These are phyloP conservation scores for Pisolithus microcarpus DNA, from an alignment of 768 basidiomycete species.

Conservation along the genomic window DNA sequence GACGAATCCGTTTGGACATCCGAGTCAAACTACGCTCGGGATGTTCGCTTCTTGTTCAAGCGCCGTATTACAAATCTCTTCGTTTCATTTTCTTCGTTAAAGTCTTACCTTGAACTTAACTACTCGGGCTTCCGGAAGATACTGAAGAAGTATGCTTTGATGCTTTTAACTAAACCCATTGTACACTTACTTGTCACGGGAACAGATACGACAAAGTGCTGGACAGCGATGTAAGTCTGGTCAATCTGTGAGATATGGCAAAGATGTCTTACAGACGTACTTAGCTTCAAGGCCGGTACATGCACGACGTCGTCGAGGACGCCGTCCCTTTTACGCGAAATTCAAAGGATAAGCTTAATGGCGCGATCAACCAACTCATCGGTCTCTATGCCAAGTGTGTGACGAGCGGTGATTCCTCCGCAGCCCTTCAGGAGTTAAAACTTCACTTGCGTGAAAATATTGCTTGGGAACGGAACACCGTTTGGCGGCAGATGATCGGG, in stretches of 20 bases:
- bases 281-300: slow-evolving; percentile 72
- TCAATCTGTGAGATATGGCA: not conserved
- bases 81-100: slow-evolving; percentile 66
- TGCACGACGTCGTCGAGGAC: slow-evolving; percentile 61
- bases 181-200: not conserved
- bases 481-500: slow-evolving; percentile 95
- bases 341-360: slow-evolving; percentile 57
- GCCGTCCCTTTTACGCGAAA: slow-evolving; percentile 59
- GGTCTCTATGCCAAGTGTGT: slow-evolving; percentile 83
- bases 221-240: slow-evolving; percentile 45
- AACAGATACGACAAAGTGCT: slow-evolving; percentile 96
- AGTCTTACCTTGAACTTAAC: slow-evolving; percentile 87
- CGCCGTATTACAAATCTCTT: slow-evolving; percentile 80
- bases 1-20: slow-evolving; percentile 68
- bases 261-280: not conserved
- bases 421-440: slow-evolving; percentile 76
- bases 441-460: slow-evolving; percentile 88
- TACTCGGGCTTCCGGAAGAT: slow-evolving; percentile 93
- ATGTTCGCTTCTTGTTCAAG: slow-evolving; percentile 82
- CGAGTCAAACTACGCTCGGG: slow-evolving; percentile 71
- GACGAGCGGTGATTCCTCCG: slow-evolving; percentile 55
- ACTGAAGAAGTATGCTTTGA: slow-evolving; percentile 70
- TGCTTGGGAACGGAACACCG: slow-evolving; percentile 95
- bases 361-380: slow-evolving; percentile 50
- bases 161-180: not conserved